Evolutionary conservation across 371 early-diverging fungal genomes (phyloP), one percentile per base, ranked within the genome.

Genomic region (Haplosporangium sp.): DNA sequence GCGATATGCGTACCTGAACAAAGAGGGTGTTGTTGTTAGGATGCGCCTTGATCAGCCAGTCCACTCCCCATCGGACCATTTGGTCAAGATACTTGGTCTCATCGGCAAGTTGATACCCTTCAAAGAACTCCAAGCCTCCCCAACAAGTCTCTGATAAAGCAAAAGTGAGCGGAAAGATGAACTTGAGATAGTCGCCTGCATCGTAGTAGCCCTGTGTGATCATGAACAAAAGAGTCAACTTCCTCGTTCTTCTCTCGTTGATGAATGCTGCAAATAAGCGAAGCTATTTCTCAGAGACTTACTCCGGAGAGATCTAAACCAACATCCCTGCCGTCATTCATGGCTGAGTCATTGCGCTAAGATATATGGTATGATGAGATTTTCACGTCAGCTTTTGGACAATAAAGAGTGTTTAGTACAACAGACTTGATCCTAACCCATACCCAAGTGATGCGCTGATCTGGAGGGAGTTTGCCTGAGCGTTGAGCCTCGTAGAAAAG

Each of bases 1-100:
- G 12, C 20, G 13, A 18, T 1, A 4, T 16, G 20, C 14, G 20
- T 64, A 72, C 72, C 80, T 84, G 71, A 70, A 83, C 67, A 64
- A 23, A 86, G 21, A 89, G 71, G 4, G 82, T 82, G 61, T 83
- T 73, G 37, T 79, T 74, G 47, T 84, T 67, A 14, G 87, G 85
- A 65, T 90, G 88, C 1, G 89, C 88, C 59, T 87, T 86, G 36
- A 88, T 86, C 37, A 90, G 62, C 89, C 90, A 90, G 55, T 91
- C 90, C 41, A 84, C 86, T 20, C 91, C 91, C 90, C 89, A 91
- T 60, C 83, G 84, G 11, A 91, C 48, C 83, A 83, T 89, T 41
- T 84, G 83, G 18, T 71, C 58, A 5, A 91, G 70, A 46, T 88
- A 82, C 1, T 50, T 42, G 1, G 81, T 79, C 67, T 90, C 86